Evolutionary conservation across 257 asterid species (phyloP).

Genomic region (Plectranthus barbatus): DNA sequence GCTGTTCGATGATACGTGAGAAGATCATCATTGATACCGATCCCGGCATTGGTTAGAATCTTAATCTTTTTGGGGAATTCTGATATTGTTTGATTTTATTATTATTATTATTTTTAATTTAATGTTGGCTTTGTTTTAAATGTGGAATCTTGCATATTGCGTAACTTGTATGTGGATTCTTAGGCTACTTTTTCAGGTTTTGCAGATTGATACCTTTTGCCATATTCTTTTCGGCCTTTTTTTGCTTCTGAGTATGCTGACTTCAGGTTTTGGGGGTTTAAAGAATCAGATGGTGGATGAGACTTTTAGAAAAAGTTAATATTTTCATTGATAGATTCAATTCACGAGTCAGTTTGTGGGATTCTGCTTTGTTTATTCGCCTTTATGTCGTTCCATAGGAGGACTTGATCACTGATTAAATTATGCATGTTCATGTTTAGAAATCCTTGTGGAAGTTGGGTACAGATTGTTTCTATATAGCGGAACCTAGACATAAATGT

Average conservation of each 20-base stretch:
- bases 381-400: neutral
- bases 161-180: neutral
- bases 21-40: slow-evolving; percentile 57
- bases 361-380: neutral
- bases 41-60: slow-evolving; percentile 54
- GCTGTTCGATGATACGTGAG: slow-evolving; percentile 20
- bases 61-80: neutral
- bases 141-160: neutral
- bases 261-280: neutral
- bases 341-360: neutral
- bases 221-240: neutral
- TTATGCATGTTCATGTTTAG: neutral
- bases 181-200: neutral
- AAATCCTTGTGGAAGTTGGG: slow-evolving; percentile 2
- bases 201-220: neutral
- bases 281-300: neutral
- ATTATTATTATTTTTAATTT: too few species aligned
- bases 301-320: neutral
- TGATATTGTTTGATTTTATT: neutral
- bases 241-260: neutral
- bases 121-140: neutral
- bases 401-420: neutral
- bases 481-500: neutral
- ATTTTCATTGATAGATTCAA: neutral
- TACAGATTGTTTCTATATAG: neutral